phyloP scores from a whole-genome alignment of 805 yeast genomes.

The Ogataea methanolica region DNA sequence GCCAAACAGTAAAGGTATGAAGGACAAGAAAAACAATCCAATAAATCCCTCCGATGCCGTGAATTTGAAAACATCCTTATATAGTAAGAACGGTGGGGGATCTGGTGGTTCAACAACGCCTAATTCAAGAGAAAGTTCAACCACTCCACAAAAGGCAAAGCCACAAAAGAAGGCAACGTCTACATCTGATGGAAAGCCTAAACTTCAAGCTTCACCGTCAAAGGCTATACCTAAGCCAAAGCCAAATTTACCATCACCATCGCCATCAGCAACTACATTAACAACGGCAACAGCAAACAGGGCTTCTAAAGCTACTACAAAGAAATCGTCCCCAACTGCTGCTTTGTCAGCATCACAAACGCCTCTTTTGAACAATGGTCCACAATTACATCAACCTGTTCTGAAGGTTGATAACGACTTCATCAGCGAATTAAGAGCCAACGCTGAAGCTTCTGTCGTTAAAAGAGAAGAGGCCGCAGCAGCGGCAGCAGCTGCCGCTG shows the following conservation, averaged over 20 bases:
- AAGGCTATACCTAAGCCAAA: not conserved
- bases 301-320: too few relatives aligned
- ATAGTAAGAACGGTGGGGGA: conserved; percentile 22
- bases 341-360: not conserved
- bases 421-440: conserved; percentile 25
- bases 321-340: not conserved
- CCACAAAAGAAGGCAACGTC: not conserved
- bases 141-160: conserved; percentile 8
- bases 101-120: conserved; percentile 12
- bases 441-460: conserved; percentile 26
- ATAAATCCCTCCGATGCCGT: conserved; percentile 62
- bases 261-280: not conserved
- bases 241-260: not conserved
- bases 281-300: not conserved
- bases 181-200: not conserved
- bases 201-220: not conserved
- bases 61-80: conserved; percentile 47
- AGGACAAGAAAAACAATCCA: conserved; percentile 24
- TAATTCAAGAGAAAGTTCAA: conserved; percentile 20
- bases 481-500: conserved; percentile 22
- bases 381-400: conserved; percentile 10
- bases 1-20: conserved; percentile 17
- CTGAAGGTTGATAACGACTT: conserved; percentile 23
- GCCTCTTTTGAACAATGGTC: conserved; percentile 1
- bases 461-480: conserved; percentile 25